A percentile compares a stretch with the other conserved stretches of the same genome.
These are phyloP conservation scores for Chrysosporium queenslandicum DNA, from an alignment of 2,329 filamentous ascomycete species.

Conservation along the genomic window DNA sequence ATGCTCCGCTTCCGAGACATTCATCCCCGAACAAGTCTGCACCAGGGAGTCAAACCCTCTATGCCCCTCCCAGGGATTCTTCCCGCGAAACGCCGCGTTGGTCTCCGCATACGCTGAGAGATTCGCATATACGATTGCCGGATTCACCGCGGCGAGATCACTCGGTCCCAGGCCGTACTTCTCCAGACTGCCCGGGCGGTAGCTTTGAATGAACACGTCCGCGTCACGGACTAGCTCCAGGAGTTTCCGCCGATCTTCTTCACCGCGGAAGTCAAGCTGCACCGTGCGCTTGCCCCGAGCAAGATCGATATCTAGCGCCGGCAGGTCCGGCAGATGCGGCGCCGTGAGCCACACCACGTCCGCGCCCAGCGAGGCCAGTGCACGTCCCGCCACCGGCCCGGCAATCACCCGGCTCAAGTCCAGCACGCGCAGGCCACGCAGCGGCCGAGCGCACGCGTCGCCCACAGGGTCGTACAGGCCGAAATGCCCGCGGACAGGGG, in stretches of 20 bases:
- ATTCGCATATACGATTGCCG: slow-evolving; percentile 42
- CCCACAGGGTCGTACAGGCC: no score
- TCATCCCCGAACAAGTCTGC: slow-evolving; percentile 48
- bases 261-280: slow-evolving; percentile 28
- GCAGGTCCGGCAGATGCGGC: slow-evolving; percentile 29
- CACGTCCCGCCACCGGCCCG: slow-evolving; percentile 30
- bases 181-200: slow-evolving; percentile 41
- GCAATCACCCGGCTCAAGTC: slow-evolving; percentile 35
- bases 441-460: slow-evolving; percentile 21
- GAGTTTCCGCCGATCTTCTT: slow-evolving; percentile 22
- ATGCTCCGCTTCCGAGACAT: slow-evolving; percentile 45
- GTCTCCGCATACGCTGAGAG: slow-evolving; percentile 43
- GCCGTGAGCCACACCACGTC: slow-evolving; percentile 35
- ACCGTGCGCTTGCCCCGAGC: slow-evolving; percentile 31
- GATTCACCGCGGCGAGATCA: slow-evolving; percentile 33
- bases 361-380: slow-evolving; percentile 33
- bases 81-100: slow-evolving; percentile 15
- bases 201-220: slow-evolving; percentile 41
- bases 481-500: no score
- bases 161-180: slow-evolving; percentile 35
- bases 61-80: slow-evolving; percentile 38
- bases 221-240: slow-evolving; percentile 26
- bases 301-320: slow-evolving; percentile 30
- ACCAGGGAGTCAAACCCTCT: slow-evolving; percentile 49
- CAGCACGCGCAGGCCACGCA: slow-evolving; percentile 33